These are phyloP conservation scores for Aegilops longissima DNA, from an alignment of 176 grass and related monocot genomes.

Conservation along the genomic window DNA sequence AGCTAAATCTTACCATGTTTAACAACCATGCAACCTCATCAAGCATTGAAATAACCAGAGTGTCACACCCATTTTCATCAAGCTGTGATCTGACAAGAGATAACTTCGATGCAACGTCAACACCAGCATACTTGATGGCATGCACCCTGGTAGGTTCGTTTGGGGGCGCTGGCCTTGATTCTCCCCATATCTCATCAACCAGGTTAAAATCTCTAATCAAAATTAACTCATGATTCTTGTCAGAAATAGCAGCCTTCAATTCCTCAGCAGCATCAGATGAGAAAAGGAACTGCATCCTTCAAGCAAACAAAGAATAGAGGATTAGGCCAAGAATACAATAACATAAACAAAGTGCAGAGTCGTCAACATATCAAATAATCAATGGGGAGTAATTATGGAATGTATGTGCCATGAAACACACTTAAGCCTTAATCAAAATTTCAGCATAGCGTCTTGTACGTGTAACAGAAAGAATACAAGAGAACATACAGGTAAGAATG, in stretches of 20 bases:
- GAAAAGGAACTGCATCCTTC: slow-evolving; percentile 99
- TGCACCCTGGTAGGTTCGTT: slow-evolving; percentile 74
- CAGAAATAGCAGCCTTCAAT: slow-evolving; percentile 73
- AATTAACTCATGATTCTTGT: slow-evolving; percentile 84
- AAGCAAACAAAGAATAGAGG: slow-evolving; percentile 47
- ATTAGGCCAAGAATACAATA: slow-evolving; percentile 28
- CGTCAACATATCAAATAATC: not conserved
- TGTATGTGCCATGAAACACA: not conserved
- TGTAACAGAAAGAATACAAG: not conserved
- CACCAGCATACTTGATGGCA: slow-evolving; percentile 88
- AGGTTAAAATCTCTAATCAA: slow-evolving; percentile 72
- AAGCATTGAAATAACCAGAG: slow-evolving; percentile 89
- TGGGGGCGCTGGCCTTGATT: slow-evolving; percentile 64
- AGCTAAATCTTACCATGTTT: slow-evolving; percentile 79
- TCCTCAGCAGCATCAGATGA: slow-evolving; percentile 90
- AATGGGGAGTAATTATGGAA: not conserved
- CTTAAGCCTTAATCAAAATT: not conserved
- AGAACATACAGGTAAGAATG: not conserved
- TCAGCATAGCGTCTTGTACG: not conserved
- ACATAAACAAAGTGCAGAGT: not conserved
- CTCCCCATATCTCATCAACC: slow-evolving; percentile 88
- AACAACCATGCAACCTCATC: slow-evolving; percentile 96
- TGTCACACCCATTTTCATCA: slow-evolving; percentile 59
- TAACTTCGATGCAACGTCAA: slow-evolving; percentile 77
- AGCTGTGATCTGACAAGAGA: slow-evolving; percentile 80